Percentiles rank a stretch among this genome's conserved stretches.
phyloP scores from a whole-genome alignment of 108 stramenopile genomes.

The Pseudonitzschia multiseries region DNA sequence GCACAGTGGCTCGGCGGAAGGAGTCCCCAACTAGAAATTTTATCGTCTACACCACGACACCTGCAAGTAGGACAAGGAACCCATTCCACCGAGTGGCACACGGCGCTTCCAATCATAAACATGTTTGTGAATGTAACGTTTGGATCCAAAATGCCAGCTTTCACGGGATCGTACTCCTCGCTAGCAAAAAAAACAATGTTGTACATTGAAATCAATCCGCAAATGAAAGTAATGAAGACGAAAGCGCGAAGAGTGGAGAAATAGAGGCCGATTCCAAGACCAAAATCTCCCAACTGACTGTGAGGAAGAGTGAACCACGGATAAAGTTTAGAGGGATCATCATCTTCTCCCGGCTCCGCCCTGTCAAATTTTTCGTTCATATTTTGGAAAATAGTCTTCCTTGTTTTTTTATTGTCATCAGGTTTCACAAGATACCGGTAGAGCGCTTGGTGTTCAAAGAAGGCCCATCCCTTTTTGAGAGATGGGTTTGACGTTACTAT shows the following conservation, averaged over 20 bases:
- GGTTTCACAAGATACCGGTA: slow-evolving; percentile 53
- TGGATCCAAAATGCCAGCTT: background rate
- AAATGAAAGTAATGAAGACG: slow-evolving; percentile 52
- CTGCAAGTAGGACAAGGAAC: slow-evolving; percentile 55
- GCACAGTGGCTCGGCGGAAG: slow-evolving; percentile 2
- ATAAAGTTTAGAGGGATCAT: slow-evolving; percentile 61
- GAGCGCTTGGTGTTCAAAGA: slow-evolving; percentile 87
- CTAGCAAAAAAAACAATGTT: slow-evolving; percentile 70
- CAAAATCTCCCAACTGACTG: slow-evolving; percentile 59
- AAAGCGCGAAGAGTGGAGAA: slow-evolving; percentile 75
- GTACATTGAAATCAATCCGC: slow-evolving; percentile 67
- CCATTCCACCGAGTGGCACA: slow-evolving; percentile 60
- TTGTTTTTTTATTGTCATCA: slow-evolving; percentile 16
- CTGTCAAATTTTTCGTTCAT: slow-evolving; percentile 42
- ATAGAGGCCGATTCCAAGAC: slow-evolving; percentile 70
- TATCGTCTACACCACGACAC: slow-evolving; percentile 1
- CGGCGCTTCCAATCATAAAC: slow-evolving; percentile 28
- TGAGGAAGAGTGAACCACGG: slow-evolving; percentile 61
- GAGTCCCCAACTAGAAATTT: background rate
- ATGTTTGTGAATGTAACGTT: background rate
- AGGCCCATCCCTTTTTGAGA: slow-evolving; percentile 77
- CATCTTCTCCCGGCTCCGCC: slow-evolving; percentile 51
- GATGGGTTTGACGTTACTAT: slow-evolving; percentile 29
- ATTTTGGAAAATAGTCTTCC: background rate
- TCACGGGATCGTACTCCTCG: slow-evolving; percentile 45